These are phyloP conservation scores for Epichloe uncinata DNA, from an alignment of 2,329 filamentous ascomycete species.

Conservation along the genomic window DNA sequence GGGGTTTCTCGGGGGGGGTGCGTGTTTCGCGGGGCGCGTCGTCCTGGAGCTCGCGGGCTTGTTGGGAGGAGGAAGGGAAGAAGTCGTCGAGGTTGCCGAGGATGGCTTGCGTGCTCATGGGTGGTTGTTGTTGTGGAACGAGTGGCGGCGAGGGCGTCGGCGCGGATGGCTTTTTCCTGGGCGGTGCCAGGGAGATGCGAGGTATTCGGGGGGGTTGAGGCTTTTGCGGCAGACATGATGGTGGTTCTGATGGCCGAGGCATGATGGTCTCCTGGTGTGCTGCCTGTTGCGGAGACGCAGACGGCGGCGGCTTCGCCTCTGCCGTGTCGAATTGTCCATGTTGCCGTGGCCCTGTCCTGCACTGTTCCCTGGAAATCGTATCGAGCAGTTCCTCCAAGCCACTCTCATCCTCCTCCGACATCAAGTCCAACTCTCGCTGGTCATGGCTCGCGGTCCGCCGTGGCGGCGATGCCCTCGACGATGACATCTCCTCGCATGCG, in stretches of 20 bases:
- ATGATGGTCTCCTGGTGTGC: neutral
- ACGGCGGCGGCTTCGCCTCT: neutral
- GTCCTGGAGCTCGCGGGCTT: slow-evolving; percentile 38
- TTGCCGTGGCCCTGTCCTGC: slow-evolving; percentile 5
- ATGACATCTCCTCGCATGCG: neutral
- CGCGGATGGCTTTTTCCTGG: neutral
- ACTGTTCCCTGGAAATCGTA: slow-evolving; percentile 4
- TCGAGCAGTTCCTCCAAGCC: slow-evolving; percentile 11
- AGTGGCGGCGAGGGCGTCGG: slow-evolving; percentile 3
- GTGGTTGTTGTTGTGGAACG: slow-evolving; percentile 16
- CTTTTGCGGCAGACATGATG: neutral
- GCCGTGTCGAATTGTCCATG: neutral
- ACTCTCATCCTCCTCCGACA: slow-evolving; percentile 13
- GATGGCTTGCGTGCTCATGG: slow-evolving; percentile 39
- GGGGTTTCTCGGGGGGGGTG: neutral
- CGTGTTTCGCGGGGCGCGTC: slow-evolving; percentile 6
- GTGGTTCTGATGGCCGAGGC: slow-evolving; percentile 1
- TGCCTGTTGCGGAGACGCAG: neutral
- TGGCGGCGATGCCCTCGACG: neutral
- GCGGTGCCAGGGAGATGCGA: neutral
- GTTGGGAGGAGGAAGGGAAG: slow-evolving; percentile 43
- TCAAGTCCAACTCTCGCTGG: slow-evolving; percentile 8
- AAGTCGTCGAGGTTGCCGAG: slow-evolving; percentile 38
- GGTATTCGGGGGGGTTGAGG: neutral
- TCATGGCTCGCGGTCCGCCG: neutral